Conservation (phyloP, 1,139 yeast genomes). For the Wickerhamomyces sp. region DNA sequence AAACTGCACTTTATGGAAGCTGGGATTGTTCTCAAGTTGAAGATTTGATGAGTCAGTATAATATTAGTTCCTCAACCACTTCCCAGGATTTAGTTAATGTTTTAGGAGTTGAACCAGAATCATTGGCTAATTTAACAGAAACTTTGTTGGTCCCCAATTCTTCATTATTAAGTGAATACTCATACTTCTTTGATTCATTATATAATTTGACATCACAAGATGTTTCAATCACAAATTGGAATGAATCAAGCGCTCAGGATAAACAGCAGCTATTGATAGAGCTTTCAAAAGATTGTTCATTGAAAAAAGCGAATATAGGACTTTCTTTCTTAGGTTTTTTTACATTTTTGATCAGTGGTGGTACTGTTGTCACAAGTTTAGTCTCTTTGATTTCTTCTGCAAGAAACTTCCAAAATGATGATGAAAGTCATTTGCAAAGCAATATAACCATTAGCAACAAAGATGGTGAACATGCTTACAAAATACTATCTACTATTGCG, state of each 20-base stretch:
- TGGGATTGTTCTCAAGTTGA: constrained; percentile 10
- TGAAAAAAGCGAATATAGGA: constrained; percentile 10
- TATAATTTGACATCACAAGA: constrained; percentile 6
- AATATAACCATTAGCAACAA: neutral
- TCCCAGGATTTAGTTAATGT: neutral
- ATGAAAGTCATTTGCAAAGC: neutral
- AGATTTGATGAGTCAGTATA: constrained; percentile 7
- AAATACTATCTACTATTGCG: neutral
- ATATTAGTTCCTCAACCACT: constrained; percentile 3
- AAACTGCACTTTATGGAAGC: constrained; percentile 10
- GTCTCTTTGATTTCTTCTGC: neutral
- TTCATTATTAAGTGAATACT: neutral
- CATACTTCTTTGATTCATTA: constrained; percentile 1
- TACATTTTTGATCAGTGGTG: constrained; percentile 6
- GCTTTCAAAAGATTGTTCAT: constrained; percentile 9
- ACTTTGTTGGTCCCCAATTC: neutral
- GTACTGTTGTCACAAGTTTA: constrained; percentile 3
- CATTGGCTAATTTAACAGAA: neutral
- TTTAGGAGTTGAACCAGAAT: constrained; percentile 1
- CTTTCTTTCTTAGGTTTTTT: constrained; percentile 4
- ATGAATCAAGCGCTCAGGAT: constrained; percentile 4
- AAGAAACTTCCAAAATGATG: neutral
- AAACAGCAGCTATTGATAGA: constrained; percentile 7
- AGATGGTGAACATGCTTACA: neutral
- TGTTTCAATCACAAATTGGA: constrained; percentile 4